Conservation (phyloP, 2,329 filamentous ascomycete genomes). For the Chrysosporium keratinophilum region DNA sequence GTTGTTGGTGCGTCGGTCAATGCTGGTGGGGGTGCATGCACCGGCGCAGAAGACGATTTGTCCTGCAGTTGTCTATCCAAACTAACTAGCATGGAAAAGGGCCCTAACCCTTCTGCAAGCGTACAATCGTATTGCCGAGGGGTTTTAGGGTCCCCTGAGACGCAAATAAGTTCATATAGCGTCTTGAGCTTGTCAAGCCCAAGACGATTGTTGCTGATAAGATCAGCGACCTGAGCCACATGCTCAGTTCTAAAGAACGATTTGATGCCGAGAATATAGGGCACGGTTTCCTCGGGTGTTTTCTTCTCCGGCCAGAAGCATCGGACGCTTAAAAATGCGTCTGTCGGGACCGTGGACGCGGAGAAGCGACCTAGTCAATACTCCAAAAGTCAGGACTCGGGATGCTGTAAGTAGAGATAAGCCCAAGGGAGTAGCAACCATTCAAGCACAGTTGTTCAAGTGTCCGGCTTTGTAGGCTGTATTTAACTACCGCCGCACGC, state of each 20-base stretch:
- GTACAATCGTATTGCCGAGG: constrained; percentile 7
- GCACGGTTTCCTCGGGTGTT: not conserved
- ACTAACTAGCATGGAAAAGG: constrained; percentile 13
- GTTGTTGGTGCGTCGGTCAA: no score
- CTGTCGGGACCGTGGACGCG: constrained; percentile 10
- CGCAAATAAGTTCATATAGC: constrained; percentile 8
- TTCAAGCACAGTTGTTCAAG: constrained; percentile 6
- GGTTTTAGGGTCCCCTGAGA: not conserved
- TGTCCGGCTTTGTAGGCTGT: constrained; percentile 3
- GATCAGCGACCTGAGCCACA: not conserved
- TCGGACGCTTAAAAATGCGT: constrained; percentile 6
- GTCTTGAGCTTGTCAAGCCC: constrained; percentile 2
- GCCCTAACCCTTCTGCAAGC: constrained; percentile 12
- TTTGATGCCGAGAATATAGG: not conserved
- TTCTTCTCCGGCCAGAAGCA: constrained; percentile 5
- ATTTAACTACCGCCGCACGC: not conserved
- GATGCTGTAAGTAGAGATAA: not conserved
- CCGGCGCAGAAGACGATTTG: not conserved
- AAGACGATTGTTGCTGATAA: not conserved
- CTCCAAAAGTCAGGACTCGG: not conserved
- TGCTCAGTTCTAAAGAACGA: not conserved
- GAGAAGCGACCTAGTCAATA: constrained; percentile 8
- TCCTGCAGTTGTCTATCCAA: constrained; percentile 10
- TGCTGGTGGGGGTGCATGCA: no score
- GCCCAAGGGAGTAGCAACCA: not conserved